phyloP scores from a whole-genome alignment of 176 grass and related monocot species.

The Aegilops sharonensis region DNA sequence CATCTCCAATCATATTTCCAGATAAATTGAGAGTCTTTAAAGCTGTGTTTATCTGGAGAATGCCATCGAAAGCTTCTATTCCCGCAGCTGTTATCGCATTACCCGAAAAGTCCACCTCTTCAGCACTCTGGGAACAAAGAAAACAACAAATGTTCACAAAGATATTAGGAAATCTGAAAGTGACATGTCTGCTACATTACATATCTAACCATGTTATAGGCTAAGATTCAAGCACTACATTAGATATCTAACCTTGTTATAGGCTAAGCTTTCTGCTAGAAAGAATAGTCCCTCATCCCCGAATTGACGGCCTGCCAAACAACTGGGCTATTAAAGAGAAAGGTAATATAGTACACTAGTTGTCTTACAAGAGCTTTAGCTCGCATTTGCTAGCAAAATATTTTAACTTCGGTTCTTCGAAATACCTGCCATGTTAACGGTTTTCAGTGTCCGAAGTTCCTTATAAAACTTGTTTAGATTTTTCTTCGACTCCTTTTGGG shows the following conservation, averaged over 20 bases:
- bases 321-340: slow-evolving; percentile 7
- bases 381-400: not conserved
- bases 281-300: slow-evolving; percentile 94
- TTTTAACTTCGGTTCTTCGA: not conserved
- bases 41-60: slow-evolving; percentile 94
- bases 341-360: not conserved
- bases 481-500: slow-evolving; percentile 62
- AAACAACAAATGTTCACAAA: not conserved
- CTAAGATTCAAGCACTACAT: not conserved
- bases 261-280: slow-evolving; percentile 95
- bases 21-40: slow-evolving; percentile 90
- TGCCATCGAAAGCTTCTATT: slow-evolving; percentile 83
- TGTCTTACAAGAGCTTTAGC: not conserved
- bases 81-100: slow-evolving; percentile 91
- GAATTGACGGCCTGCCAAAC: slow-evolving; percentile 78
- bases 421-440: slow-evolving; percentile 91
- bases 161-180: not conserved
- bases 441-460: slow-evolving; percentile 67
- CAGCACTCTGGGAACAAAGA: slow-evolving; percentile 65
- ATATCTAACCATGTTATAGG: slow-evolving; percentile 60
- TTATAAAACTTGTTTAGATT: slow-evolving; percentile 86
- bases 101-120: slow-evolving; percentile 90
- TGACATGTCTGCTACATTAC: not conserved
- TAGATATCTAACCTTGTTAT: slow-evolving; percentile 72
- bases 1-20: slow-evolving; percentile 91